Evolutionary conservation across 192 early-diverging fungal species (phyloP), one percentile per base, ranked within the genome.

Genomic region (Glomus cerebriforme): DNA sequence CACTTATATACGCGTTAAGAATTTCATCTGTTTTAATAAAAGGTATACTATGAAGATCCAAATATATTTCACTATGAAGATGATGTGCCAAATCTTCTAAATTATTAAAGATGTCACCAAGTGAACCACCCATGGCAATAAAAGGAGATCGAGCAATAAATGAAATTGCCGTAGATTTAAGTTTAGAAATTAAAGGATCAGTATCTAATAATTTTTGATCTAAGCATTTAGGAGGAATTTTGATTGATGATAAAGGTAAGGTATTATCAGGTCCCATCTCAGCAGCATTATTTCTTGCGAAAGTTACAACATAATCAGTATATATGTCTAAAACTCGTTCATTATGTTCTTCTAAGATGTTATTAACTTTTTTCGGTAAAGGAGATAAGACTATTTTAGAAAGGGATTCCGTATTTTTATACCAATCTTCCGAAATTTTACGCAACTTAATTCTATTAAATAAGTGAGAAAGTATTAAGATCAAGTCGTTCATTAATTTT

Each of bases 61-160:
- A 29, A 62, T n/a, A 79, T 24, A 79, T 79, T 39, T 34, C 10
- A 29, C 45, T 37, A 26, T 62, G 78, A 27, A 79, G 35, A 62
- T 79, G 78, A 35, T 24, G 19, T 7, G 45, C 19, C 15, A 79
- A 27, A 71, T 79, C 78, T 27, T 79, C 24, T 24, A 34, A 31
- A 59, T 73, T 32, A 7, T 2, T 3, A 54, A 79, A 79, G 8
- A 27, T 29, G 62, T 79, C 78, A 9, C 78, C 78, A 6, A 39
- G 7, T 1, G 54, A 54, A 60, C 78, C 29, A 54, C 47, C 58
- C 5, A 72, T 22, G 10, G 78, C 67, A 35, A 79, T 79, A 49
- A 79, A 79, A 43, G 78, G 68, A 26, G 78, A 72, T n/a, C 78
- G 68, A 24, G 78, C 68, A 62, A 17, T 2, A 59, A 43, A 74